Evolutionary conservation across 2,329 filamentous ascomycete genomes (phyloP), one percentile per base, ranked within the genome.

Genomic region (Trichophyton schoenleinii): DNA sequence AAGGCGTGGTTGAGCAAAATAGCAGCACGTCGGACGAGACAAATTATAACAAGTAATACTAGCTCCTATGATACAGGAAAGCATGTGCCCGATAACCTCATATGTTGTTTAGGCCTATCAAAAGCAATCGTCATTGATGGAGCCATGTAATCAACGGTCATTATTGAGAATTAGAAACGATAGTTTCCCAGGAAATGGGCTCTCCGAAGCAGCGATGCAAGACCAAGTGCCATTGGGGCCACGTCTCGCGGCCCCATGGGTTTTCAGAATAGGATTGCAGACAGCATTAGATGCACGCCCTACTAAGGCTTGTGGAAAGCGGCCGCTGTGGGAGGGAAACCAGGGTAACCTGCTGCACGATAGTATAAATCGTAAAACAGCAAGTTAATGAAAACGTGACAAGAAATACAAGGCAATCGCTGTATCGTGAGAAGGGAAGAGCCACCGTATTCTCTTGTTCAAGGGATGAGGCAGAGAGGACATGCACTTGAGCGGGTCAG

Each of bases 221-320:
- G 67, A 6, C 62, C 58, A 38, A 38, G 62, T 69, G 62, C 70
- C 64, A 75, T 75, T 75, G 73, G 73, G 44, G 67, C 74, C 74
- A 76, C 74, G 73, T 76, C 70, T 73, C 69, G 66, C 65, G 64
- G 69, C 65, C 65, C 67, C 68, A 68, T 68, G 69, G 64, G 64
- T 58, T 60, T 66, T 63, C 66, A 60, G 63, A 65, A 65, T 67
- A 62, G 44, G 20, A 20, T 25, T 22, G 18, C 44, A 25, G 44
- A 64, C 31, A 58, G 55, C 31, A 58, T 65, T 67, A 66, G 58
- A 38, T 58, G 63, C 63, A 62, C 67, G 62, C 60, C 59, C 64
- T 48, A 48, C 44, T 48, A 48, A 53, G 49, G 28, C 28, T 53
- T 34, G 49, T 22, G 49, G 49, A 53, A 53, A 53, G 28, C 49